Evolutionary conservation across 495 filamentous ascomycete species (phyloP), one percentile per base, ranked within the genome.

Genomic region (Tuber aestivum): DNA sequence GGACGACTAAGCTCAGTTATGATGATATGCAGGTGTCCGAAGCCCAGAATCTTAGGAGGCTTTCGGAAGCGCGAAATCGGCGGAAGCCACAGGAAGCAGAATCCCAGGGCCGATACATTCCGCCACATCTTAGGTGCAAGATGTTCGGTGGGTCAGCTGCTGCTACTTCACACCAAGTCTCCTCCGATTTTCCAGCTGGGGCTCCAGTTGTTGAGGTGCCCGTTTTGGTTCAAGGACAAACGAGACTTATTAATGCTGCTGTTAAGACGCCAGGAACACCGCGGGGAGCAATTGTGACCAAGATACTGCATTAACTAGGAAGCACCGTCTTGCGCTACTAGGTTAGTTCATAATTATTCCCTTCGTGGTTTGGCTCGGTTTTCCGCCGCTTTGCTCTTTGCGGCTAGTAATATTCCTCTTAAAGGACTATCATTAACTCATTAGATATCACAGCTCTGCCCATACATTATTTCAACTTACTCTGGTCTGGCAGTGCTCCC

Each of bases 1-100:
- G 90, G 5, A 88, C 85, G 23, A 86, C 90, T 78, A 83, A 87
- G 16, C 84, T 92, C 20, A 82, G 82, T n/a, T 92, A 91, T 91
- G 85, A 87, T 75, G 41, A 75, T 42, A 21, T 14, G 40, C 74
- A 75, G n/a, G 23, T 38, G 18, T 76, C 74, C 38, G 71, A 77
- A 35, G 27, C 56, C 56, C 56, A 6, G 27, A 27, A 65, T 18
- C 56, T 65, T 20, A 65, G 56, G 2, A 35, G 27, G 27, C 32
- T 35, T 65, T 35, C 56, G 14, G 56, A 35, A 27, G 56, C 27
- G 18, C 27, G 56, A 4, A 10, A 20, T 5, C 4, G 56, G 56
- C 27, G 14, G 56, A 35, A 35, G 0, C 27, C 35, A 20, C 14
- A 65, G 56, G 12, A 35, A 35, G 27, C 12, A 12, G 27, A 18